phyloP scores from a whole-genome alignment of 345 rosid genomes.

The Streptanthus diversifolius region DNA sequence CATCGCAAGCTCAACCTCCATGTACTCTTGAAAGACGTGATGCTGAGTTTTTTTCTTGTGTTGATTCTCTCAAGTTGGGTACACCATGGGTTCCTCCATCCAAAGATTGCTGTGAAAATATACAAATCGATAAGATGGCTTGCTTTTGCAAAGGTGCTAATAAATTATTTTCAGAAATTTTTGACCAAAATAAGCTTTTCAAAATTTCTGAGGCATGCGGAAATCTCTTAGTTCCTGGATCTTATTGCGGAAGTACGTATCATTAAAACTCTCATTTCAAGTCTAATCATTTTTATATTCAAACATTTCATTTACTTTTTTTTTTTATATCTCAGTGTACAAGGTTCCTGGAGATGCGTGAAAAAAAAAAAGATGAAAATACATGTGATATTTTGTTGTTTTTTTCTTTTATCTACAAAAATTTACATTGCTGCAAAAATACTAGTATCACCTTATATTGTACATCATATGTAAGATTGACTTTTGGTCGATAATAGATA shows the following conservation, averaged over 20 bases:
- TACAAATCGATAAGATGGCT: not conserved
- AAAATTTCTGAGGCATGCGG: not conserved
- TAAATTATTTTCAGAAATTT: not conserved
- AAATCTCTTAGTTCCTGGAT: not conserved
- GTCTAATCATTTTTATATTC: not conserved
- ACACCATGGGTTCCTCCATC: not conserved
- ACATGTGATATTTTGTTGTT: not conserved
- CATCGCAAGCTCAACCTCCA: not conserved
- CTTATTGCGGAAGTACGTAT: slow-evolving; percentile 2
- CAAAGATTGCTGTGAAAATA: not conserved
- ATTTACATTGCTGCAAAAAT: too few species aligned
- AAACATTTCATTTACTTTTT: not conserved
- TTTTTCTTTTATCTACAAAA: too few species aligned
- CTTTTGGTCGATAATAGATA: not conserved
- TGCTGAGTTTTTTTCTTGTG: not conserved
- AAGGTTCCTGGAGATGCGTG: not conserved
- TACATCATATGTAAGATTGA: not conserved
- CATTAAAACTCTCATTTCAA: not conserved
- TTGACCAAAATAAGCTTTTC: not conserved
- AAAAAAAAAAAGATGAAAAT: not conserved
- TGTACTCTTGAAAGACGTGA: not conserved
- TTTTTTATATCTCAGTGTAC: not conserved
- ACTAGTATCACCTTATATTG: too few species aligned
- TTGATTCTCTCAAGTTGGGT: not conserved
- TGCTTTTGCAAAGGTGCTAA: not conserved